A percentile compares a stretch with the other conserved stretches of the same genome.
Evolutionary conservation across 805 yeast genomes (phyloP).

Genomic region (Zygoascus biomembranicola): DNA sequence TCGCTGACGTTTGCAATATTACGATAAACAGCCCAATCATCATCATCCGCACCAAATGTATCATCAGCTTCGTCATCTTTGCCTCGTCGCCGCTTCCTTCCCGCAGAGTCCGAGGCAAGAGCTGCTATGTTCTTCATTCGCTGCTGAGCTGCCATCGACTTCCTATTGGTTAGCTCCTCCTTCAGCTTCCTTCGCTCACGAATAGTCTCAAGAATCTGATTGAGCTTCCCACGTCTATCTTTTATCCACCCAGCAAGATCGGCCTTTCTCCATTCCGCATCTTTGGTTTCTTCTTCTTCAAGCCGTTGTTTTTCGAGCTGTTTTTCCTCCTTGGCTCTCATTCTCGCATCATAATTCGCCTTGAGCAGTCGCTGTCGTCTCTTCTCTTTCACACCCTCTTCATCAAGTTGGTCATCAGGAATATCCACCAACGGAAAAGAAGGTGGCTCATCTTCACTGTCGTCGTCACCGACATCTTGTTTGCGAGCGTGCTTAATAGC

Average conservation of each 20-base stretch:
- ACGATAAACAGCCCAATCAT: conserved; percentile 88
- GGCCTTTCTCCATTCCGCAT: conserved; percentile 65
- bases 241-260: conserved; percentile 77
- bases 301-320: conserved; percentile 50
- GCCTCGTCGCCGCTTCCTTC: conserved; percentile 20
- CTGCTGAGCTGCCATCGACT: conserved; percentile 84
- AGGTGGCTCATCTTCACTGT: conserved; percentile 40
- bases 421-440: conserved; percentile 66
- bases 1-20: conserved; percentile 70
- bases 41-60: conserved; percentile 91
- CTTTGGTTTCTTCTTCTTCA: conserved; percentile 55
- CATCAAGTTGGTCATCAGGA: conserved; percentile 76
- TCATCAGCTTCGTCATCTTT: conserved; percentile 86
- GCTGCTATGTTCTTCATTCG: conserved; percentile 88
- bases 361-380: conserved; percentile 73
- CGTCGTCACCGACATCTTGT: conserved; percentile 55
- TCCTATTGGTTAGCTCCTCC: conserved; percentile 76
- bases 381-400: conserved; percentile 79
- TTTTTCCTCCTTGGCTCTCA: conserved; percentile 73
- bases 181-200: conserved; percentile 63
- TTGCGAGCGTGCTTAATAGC: conserved; percentile 60
- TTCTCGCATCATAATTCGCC: conserved; percentile 83
- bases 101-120: conserved; percentile 57
- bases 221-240: conserved; percentile 55
- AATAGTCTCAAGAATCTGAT: conserved; percentile 47